These are phyloP conservation scores for Xerocomus amazonicus DNA, from an alignment of 1,284 basidiomycete genomes.

Conservation along the genomic window DNA sequence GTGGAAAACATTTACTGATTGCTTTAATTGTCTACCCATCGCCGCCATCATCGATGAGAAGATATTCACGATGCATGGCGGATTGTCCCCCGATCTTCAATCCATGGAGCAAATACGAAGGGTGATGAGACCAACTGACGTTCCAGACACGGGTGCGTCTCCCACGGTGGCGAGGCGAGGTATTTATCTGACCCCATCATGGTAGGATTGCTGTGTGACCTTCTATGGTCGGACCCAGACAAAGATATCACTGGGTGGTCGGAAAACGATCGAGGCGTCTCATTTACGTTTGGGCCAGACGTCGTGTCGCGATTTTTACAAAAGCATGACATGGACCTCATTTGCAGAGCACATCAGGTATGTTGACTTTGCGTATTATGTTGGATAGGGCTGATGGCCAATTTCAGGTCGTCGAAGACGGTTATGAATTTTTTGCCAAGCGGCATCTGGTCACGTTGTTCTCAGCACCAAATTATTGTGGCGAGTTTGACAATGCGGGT, in stretches of 20 bases:
- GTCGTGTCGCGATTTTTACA: conserved; percentile 97
- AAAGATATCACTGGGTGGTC: conserved; percentile 99
- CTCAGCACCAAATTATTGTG: conserved; percentile 97
- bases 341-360: conserved; percentile 96
- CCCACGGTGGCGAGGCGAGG: too few relatives aligned
- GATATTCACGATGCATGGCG: conserved; percentile 94
- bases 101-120: conserved; percentile 99
- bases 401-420: conserved; percentile 90
- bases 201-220: conserved; percentile 87
- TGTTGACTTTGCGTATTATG: conserved; percentile 20
- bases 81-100: conserved; percentile 94
- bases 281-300: conserved; percentile 97
- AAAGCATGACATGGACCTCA: conserved; percentile 99
- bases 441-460: conserved; percentile 96
- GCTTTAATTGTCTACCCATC: conserved; percentile 94
- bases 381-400: background rate
- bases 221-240: conserved; percentile 99
- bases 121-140: conserved; percentile 99
- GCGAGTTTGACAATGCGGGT: conserved; percentile 98
- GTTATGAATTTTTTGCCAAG: conserved; percentile 99
- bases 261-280: conserved; percentile 98
- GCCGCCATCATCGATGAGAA: conserved; percentile 97
- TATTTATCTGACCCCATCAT: background rate
- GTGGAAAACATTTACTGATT: conserved; percentile 98
- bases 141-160: conserved; percentile 89